Evolutionary conservation across 2,329 filamentous ascomycete genomes (phyloP), one percentile per base, ranked within the genome.

Genomic region (Cladosporium sp.): DNA sequence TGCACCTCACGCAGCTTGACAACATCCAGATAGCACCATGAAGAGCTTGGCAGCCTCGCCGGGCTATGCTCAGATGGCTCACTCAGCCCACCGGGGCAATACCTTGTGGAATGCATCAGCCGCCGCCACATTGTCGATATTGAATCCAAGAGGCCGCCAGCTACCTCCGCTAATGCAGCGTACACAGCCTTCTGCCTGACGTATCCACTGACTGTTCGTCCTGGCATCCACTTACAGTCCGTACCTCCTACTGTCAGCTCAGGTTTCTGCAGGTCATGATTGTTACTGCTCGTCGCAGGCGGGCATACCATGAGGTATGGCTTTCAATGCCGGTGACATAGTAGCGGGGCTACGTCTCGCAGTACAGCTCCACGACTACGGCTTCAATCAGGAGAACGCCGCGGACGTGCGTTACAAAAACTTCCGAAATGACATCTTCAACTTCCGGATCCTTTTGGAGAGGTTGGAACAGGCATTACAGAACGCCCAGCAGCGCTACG

Each of bases 361-460:
- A 34, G 49, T 68, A n/a, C 64, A 61, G 21, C 65, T 70, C 12
- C 71, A 69, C 58, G 67, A 68, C n/a, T 64, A 55, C 51, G 66
- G 69, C 34, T 68, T 72, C 58, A 63, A 67, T 18, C 59, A 69
- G 49, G 67, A 69, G 65, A 68, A 70, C 52, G 28, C 68, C 64
- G 66, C 68, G 60, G 68, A 71, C 38, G 60, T 68, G 21, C 67
- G 66, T n/a, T 73, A 72, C 55, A 51, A 57, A 15, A 67, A 68
- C 24, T 72, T 73, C 66, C 67, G 65, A 28, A 66, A 67, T 15
- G 70, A 72, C 34, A 68, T 73, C n/a, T 47, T 66, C 62, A 66
- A 69, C 24, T 71, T 73, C 30, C 63, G 67, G 18, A 36, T 62
- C 21, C 57, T 67, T 4, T 65, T 73, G 2, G 59, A 69, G 49